Evolutionary conservation across 2,329 filamentous ascomycete genomes (phyloP), one percentile per base, ranked within the genome.

Genomic region (Chaetomiaceae sp.): DNA sequence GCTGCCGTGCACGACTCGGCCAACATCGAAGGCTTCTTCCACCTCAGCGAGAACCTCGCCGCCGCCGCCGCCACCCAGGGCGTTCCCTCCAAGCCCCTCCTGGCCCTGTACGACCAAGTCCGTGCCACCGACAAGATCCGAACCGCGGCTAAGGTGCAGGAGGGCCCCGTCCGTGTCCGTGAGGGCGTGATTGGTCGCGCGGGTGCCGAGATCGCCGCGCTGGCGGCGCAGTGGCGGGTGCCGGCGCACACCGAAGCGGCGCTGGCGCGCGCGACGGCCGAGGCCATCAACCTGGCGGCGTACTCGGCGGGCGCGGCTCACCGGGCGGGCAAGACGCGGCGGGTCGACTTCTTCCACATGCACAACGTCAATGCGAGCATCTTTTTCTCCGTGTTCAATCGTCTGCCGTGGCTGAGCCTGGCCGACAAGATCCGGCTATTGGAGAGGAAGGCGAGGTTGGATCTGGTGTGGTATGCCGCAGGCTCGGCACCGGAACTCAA

Each of bases 281-380:
- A 66, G 58, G 60, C 61, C 55, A 57, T 62, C 51, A 63, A 50
- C 50, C 37, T 30, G 33, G 50, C 44, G 16, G 64, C 62, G 3
- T 63, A n/a, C 21, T 10, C 25, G 21, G 20, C 20, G n/a, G 43
- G 20, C 14, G 43, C 64, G 3, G 73, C 76, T 2, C 76, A 85
- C 1, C 77, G 81, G 57, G 68, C 73, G 10, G 76, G 77, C 0
- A 68, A 71, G 23, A 78, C 78, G 58, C 65, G 68, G 39, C 86
- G 81, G 60, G 75, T 87, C 58, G 86, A 89, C 65, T 89, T 89
- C 67, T 87, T 79, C 71, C 47, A 49, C 17, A 63, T 67, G 64
- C 68, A 71, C 56, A 49, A 40, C 38, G 65, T 70, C 3, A 70
- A 12, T 6, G 16, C 65, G 12, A 60, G 59, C 47, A 60, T 71